These are phyloP conservation scores for Paramecium caudatum DNA, from an alignment of 73 alveolate species.

Conservation along the genomic window DNA sequence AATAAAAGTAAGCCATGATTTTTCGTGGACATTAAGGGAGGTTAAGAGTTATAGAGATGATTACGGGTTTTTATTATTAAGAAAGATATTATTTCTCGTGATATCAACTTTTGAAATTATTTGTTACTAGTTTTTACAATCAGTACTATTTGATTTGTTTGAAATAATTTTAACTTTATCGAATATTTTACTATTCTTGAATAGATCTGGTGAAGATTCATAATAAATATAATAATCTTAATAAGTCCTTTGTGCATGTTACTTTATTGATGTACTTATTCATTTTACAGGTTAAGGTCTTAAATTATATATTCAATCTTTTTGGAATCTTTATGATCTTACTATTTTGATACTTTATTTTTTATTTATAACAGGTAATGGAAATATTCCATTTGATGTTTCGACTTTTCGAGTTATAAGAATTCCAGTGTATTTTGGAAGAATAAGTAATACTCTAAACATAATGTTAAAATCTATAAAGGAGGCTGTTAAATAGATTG, in stretches of 20 bases:
- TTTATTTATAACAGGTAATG: neutral
- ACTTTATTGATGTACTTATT: conserved; percentile 10
- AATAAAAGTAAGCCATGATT: conserved; percentile 26
- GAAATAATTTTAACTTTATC: conserved; percentile 49
- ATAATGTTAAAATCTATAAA: conserved; percentile 24
- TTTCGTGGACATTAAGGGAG: conserved; percentile 15
- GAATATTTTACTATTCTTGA: conserved; percentile 1
- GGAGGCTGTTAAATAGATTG: neutral
- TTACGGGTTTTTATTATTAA: neutral
- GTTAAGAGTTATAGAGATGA: neutral
- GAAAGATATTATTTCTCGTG: neutral
- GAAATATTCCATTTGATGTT: conserved; percentile 45
- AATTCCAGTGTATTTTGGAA: conserved; percentile 57
- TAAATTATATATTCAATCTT: neutral
- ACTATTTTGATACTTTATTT: neutral
- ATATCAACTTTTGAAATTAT: neutral
- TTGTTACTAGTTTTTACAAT: conserved; percentile 11
- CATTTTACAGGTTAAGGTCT: conserved; percentile 52
- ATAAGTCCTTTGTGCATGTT: neutral
- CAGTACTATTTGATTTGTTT: neutral
- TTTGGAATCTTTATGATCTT: conserved; percentile 52
- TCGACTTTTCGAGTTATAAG: conserved; percentile 55
- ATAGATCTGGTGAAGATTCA: neutral
- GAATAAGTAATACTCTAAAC: conserved; percentile 8
- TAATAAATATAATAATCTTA: neutral